phyloP scores from a whole-genome alignment of 148 eudicot genomes.

The Camellia lanceoleosa region DNA sequence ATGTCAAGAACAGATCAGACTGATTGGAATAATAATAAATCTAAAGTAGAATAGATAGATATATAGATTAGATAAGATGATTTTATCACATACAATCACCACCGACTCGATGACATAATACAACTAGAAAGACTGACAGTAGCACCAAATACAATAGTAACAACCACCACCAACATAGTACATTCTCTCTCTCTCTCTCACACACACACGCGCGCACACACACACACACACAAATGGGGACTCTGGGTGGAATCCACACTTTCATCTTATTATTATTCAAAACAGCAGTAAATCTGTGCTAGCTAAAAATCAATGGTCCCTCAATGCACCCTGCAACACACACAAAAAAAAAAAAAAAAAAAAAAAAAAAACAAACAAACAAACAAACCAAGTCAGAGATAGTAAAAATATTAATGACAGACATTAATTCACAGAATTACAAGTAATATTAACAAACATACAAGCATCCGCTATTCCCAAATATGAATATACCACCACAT shows the following conservation, averaged over 20 bases:
- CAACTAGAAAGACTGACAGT: neutral
- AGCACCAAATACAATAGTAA: too few relatives aligned
- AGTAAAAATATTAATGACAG: too few relatives aligned
- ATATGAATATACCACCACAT: too few relatives aligned
- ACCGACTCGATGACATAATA: neutral
- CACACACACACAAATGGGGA: too few relatives aligned
- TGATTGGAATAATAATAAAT: neutral
- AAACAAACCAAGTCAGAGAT: neutral
- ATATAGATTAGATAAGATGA: too few relatives aligned
- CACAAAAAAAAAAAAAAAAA: neutral
- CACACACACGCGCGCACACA: too few relatives aligned
- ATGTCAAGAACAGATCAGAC: too few relatives aligned
- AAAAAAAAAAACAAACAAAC: neutral
- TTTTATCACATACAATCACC: neutral
- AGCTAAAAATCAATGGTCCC: neutral
- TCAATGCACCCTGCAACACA: neutral
- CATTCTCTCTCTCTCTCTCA: too few relatives aligned
- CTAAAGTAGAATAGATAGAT: neutral
- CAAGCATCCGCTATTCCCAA: too few relatives aligned
- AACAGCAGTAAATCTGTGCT: neutral
- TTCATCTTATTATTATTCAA: neutral
- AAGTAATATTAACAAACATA: too few relatives aligned
- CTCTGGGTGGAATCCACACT: neutral
- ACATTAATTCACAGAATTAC: too few relatives aligned
- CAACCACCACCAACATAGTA: too few relatives aligned